A percentile compares a stretch with the other conserved stretches of the same genome.
Evolutionary conservation across 2,329 filamentous ascomycete species (phyloP).

Genomic region (Pseudocercospora fuligena): DNA sequence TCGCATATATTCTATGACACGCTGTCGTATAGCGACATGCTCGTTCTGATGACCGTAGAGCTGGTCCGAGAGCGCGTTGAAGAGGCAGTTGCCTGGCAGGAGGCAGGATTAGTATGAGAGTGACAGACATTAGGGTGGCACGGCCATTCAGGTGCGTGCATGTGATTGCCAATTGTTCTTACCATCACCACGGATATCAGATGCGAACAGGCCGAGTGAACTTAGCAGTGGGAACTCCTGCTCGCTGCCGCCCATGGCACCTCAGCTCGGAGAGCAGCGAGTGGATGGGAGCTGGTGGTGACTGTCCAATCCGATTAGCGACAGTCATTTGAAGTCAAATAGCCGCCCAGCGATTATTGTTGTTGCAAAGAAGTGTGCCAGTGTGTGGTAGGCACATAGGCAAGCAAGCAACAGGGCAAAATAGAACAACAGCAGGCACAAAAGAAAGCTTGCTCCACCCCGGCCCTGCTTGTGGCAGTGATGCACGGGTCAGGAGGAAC

Average conservation of each 20-base stretch:
- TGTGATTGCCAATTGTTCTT: constrained; percentile 42
- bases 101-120: constrained; percentile 25
- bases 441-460: constrained; percentile 7
- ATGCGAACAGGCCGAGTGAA: constrained; percentile 62
- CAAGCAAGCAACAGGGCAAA: constrained; percentile 14
- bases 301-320: constrained; percentile 7
- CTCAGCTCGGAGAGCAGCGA: constrained; percentile 13
- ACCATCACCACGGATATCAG: constrained; percentile 67
- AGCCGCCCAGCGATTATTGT: constrained; percentile 6
- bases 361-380: not conserved
- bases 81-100: constrained; percentile 68
- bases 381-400: not conserved
- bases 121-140: not conserved
- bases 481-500: constrained; percentile 2
- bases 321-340: constrained; percentile 10
- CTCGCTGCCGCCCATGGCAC: constrained; percentile 34
- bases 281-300: constrained; percentile 7
- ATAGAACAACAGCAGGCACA: constrained; percentile 9
- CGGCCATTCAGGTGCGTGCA: constrained; percentile 19
- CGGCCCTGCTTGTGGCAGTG: constrained; percentile 1
- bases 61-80: constrained; percentile 71
- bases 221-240: constrained; percentile 62
- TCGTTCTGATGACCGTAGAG: constrained; percentile 64
- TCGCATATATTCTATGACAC: constrained; percentile 66
- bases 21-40: constrained; percentile 62